Base-by-base conservation (phyloP, 768 basidiomycete species). In the Solioccasus polychromus region DNA sequence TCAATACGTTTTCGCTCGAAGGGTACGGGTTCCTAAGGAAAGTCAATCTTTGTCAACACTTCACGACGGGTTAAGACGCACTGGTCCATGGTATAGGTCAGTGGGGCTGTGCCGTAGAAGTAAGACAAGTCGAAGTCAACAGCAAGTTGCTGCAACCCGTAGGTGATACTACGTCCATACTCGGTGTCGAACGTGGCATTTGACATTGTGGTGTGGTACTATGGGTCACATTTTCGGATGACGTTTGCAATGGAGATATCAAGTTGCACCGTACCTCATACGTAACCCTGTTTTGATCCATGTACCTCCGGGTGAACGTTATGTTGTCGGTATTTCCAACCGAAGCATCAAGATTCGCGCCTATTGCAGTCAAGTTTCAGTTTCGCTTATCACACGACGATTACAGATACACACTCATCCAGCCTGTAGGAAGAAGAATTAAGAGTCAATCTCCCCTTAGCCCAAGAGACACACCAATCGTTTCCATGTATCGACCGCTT, bases 401-500 rank as follows among this genome's bases (percentile, higher is more conserved):
- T 30, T 26, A 2, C 11, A 28, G 9, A 2, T 14, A 65, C 72
- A 32, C 55, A 83, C 87, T 83, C 71, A 87, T 68, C 79, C 82
- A 90, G 8, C 83, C 66, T 63, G 24, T 22, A 22, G 36, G 34
- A 32, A 20, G 29, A 14, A 34, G 32, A 1, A 35, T 8, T 29
- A 19, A 2, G 23, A 25, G 19, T n/a, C 9, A n/a, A 20, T 17
- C 2, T 18, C 4, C 23, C 25, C 19, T 17, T 4, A 22, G 23
- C 31, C 17, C 0, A 14, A 10, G 6, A 10, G 11, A 41, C 77
- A 11, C 39, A 85, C 89, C 91, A 43, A 94, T 71, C 9, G 92
- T 96, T 68, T 96, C 93, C 85, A 95, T 88, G 61, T 94, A 95
- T 19, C 90, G 73, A 15, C 93, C 88, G 52, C 88, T 85, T 57